A percentile compares a stretch with the other conserved stretches of the same genome.
Evolutionary conservation across 2,329 filamentous ascomycete species (phyloP).

Genomic region (Colletotrichum sp.): DNA sequence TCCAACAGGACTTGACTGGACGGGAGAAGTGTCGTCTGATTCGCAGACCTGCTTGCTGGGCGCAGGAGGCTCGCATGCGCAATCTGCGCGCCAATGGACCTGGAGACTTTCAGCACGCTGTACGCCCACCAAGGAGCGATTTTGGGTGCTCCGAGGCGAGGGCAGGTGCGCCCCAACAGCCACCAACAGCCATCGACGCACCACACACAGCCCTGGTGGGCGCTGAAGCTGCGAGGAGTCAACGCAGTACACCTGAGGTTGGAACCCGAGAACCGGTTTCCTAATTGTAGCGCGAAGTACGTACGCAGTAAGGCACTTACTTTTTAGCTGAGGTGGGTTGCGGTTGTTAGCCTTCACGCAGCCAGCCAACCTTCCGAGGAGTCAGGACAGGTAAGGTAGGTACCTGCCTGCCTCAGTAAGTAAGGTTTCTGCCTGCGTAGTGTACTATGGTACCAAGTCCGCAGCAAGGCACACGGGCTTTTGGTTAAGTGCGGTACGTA

Average conservation of each 20-base stretch:
- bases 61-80: constrained; percentile 6
- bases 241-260: background rate
- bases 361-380: background rate
- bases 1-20: background rate
- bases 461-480: background rate
- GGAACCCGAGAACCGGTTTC: background rate
- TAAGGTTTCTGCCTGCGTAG: background rate
- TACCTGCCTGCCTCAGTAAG: background rate
- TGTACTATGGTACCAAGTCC: too few relatives aligned
- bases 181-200: background rate
- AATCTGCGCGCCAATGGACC: constrained; percentile 1
- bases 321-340: background rate
- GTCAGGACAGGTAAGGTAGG: background rate
- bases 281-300: background rate
- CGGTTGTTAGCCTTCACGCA: background rate
- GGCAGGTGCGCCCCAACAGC: background rate
- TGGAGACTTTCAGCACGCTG: background rate
- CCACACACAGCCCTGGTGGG: background rate
- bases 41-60: background rate
- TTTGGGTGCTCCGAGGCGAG: background rate
- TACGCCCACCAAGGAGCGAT: background rate
- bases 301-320: background rate
- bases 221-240: background rate
- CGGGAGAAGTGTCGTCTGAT: background rate
- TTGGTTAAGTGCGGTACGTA: background rate